A percentile compares a stretch with the other conserved stretches of the same genome.
Conservation (phyloP, 2,329 filamentous ascomycete genomes). For the Torrubiellomyces zombiae region DNA sequence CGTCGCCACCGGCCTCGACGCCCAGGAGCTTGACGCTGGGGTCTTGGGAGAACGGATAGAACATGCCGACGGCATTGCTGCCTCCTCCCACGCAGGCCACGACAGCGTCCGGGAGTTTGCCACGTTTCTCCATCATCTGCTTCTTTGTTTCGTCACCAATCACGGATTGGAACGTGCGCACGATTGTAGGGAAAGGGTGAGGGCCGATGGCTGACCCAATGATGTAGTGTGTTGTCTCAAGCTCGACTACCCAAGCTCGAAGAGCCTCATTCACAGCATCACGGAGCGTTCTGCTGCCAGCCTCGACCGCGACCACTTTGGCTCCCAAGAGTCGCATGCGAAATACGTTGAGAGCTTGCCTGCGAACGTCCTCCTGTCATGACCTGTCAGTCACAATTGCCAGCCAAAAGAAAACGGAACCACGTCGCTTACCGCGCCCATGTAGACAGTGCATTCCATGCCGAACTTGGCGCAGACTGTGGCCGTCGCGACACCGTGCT, state of each 20-base stretch:
- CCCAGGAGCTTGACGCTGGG: slow-evolving; percentile 73
- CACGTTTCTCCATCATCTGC: slow-evolving; percentile 71
- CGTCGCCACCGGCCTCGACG: slow-evolving; percentile 90
- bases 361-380: slow-evolving; percentile 68
- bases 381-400: slow-evolving; percentile 8
- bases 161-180: slow-evolving; percentile 91
- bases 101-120: slow-evolving; percentile 86
- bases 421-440: slow-evolving; percentile 52
- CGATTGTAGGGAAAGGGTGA: slow-evolving; percentile 94
- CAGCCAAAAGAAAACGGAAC: neutral
- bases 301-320: slow-evolving; percentile 81
- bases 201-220: slow-evolving; percentile 95
- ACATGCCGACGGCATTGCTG: slow-evolving; percentile 93
- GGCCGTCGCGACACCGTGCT: slow-evolving; percentile 94
- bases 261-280: slow-evolving; percentile 92
- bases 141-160: slow-evolving; percentile 90
- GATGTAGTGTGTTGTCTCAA: slow-evolving; percentile 93
- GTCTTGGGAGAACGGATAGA: slow-evolving; percentile 87
- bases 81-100: slow-evolving; percentile 94
- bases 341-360: slow-evolving; percentile 96
- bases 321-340: slow-evolving; percentile 93
- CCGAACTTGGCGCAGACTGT: slow-evolving; percentile 97
- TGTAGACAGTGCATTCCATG: slow-evolving; percentile 95
- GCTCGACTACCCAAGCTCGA: slow-evolving; percentile 81
- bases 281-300: slow-evolving; percentile 66